These are phyloP conservation scores for Arachis stenosperma DNA, from an alignment of 306 rosid species.

Conservation along the genomic window DNA sequence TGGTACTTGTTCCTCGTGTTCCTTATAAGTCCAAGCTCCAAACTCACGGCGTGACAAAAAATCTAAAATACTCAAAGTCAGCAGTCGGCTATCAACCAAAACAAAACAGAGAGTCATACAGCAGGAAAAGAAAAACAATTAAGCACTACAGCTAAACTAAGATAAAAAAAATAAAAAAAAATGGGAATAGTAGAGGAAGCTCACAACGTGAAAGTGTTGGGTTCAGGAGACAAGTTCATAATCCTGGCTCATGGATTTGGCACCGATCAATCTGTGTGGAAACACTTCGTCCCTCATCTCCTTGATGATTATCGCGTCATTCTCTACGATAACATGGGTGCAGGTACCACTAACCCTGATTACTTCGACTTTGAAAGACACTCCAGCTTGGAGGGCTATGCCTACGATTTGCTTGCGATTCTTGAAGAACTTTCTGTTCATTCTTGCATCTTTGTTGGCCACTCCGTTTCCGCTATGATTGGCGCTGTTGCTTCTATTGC, in stretches of 20 bases:
- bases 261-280: conserved; percentile 88
- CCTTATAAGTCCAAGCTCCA: conserved; percentile 24
- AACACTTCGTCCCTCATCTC: conserved; percentile 69
- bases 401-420: conserved; percentile 71
- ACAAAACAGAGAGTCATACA: not conserved
- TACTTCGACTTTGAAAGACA: conserved; percentile 79
- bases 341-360: conserved; percentile 85
- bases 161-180: not conserved
- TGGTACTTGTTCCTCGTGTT: conserved; percentile 33
- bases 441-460: conserved; percentile 76
- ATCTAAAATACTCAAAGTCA: not conserved
- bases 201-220: conserved; percentile 74
- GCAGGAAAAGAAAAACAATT: no score
- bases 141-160: no score
- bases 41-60: not conserved
- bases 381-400: conserved; percentile 68
- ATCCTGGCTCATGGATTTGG: conserved; percentile 85
- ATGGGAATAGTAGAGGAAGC: conserved; percentile 84
- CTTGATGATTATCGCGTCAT: conserved; percentile 59
- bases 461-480: conserved; percentile 83
- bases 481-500: conserved; percentile 69
- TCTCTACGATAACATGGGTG: conserved; percentile 81
- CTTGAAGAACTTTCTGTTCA: conserved; percentile 56
- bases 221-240: conserved; percentile 49
- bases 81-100: not conserved